Evolutionary conservation across 1,284 basidiomycete genomes (phyloP), one percentile per base, ranked within the genome.

Genomic region (Cutaneotrichosporon cavernicola): DNA sequence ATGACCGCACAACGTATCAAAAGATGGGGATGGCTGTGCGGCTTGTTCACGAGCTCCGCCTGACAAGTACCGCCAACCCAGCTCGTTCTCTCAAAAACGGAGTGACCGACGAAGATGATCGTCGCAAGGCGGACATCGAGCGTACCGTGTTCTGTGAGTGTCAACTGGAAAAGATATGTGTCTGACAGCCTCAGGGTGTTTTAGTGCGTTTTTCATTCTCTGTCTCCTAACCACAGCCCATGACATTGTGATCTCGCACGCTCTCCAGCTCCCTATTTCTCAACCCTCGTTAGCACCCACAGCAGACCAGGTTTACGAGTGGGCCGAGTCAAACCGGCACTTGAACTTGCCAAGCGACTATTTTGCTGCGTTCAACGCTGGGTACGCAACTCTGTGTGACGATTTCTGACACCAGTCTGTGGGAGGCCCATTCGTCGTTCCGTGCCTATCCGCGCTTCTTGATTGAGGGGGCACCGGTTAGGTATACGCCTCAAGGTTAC

Each of bases 1-100:
- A 58, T 10, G 68, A 71, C 10, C 55, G 63, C 14, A 65, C 70
- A 2, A 59, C 63, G 1, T 73, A 68, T 55, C 58, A 65, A 8
- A 71, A 72, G 40, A 56, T 72, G 11, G 74, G 71, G 4, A 67
- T 70, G 30, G 72, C 72, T 1, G 65, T 71, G 5, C 59, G 74
- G 0, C 56, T 70, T 11, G 67, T 70, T 0, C 63, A 56, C 18
- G 69, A 76, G 63, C 63, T 74, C 2, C 61, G 58, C 16, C 43
- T 61, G 30, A 18, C 59, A 6, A 60, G 60, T 31, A 43, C 61
- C 1, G 16, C 52, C 9, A 40, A 60, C 3, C 58, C 51, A 13
- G 30, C 16, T n/a, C 31, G 30, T 8, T 32, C 18, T 14, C 26
- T 53, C 16, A 30, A n/a, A n/a, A 11, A 32, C 9, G 16, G 40